Percentiles rank a stretch among this genome's conserved stretches.
phyloP scores from a whole-genome alignment of 2,329 filamentous ascomycete species.

The Trichophyton schoenleinii region DNA sequence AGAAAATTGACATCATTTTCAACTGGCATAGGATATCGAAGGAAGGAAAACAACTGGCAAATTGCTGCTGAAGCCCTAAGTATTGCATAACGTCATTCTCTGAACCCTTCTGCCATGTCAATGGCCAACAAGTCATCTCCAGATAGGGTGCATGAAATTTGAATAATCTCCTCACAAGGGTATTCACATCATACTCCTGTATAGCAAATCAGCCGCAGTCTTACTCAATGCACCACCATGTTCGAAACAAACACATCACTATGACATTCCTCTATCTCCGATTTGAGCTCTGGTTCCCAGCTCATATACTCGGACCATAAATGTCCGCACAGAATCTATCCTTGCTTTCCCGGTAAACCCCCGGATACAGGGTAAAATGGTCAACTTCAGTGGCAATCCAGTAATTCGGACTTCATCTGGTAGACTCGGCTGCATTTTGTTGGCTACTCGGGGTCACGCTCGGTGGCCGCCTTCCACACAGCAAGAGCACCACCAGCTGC shows the following conservation, averaged over 20 bases:
- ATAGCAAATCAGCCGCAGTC: neutral
- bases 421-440: neutral
- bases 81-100: neutral
- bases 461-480: neutral
- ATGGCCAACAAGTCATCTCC: neutral
- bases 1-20: neutral
- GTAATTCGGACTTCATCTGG: neutral
- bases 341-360: neutral
- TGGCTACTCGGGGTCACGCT: neutral
- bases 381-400: neutral
- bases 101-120: neutral
- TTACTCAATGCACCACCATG: neutral
- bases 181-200: neutral
- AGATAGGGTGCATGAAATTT: neutral
- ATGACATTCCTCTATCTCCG: neutral
- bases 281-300: neutral
- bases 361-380: neutral
- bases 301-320: neutral
- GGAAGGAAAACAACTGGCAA: conserved; percentile 75
- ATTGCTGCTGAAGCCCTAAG: conserved; percentile 55
- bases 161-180: neutral
- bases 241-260: neutral
- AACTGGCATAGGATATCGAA: conserved; percentile 52
- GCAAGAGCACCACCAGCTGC: neutral
- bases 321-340: neutral